Conservation (phyloP, 164 flowering plant species). For the Berberis vulgaris region DNA sequence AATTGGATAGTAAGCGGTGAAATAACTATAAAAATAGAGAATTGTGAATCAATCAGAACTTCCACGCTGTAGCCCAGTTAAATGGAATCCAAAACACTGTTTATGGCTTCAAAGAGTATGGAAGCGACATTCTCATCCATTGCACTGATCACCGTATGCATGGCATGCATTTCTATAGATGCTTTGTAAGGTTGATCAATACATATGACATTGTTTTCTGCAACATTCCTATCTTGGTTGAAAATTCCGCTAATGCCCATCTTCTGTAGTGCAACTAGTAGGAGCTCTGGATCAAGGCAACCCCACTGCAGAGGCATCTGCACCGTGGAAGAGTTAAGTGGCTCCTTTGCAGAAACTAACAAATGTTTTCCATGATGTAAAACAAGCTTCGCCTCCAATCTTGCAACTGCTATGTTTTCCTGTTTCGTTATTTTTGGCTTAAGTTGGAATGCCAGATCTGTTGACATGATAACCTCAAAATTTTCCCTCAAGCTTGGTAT, state of each 20-base stretch:
- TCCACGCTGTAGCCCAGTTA: constrained; percentile 3
- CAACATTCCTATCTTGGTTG: constrained; percentile 10
- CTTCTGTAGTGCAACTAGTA: constrained; percentile 28
- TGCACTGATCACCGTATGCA: constrained; percentile 34
- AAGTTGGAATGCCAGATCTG: constrained; percentile 37
- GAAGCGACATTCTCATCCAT: constrained; percentile 38
- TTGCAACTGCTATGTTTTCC: constrained; percentile 29
- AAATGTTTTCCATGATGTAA: constrained; percentile 34
- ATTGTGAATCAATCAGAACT: no score
- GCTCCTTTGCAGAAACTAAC: constrained; percentile 20
- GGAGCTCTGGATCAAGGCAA: constrained; percentile 25
- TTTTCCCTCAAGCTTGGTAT: constrained; percentile 32
- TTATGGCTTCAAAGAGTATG: constrained; percentile 30
- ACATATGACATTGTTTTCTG: constrained; percentile 9
- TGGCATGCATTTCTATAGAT: constrained; percentile 29
- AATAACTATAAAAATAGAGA: no score
- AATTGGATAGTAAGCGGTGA: no score
- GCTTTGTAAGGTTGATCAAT: constrained; percentile 39
- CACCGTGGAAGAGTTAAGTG: constrained; percentile 6
- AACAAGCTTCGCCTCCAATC: constrained; percentile 47
- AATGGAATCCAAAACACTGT: constrained; percentile 29
- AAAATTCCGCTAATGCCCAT: constrained; percentile 38
- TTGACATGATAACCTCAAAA: constrained; percentile 34
- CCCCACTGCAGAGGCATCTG: constrained; percentile 39
- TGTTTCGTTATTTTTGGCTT: constrained; percentile 28